A percentile compares a stretch with the other conserved stretches of the same genome.
phyloP scores from a whole-genome alignment of 495 filamentous ascomycete genomes.

The Penicillium steckii region DNA sequence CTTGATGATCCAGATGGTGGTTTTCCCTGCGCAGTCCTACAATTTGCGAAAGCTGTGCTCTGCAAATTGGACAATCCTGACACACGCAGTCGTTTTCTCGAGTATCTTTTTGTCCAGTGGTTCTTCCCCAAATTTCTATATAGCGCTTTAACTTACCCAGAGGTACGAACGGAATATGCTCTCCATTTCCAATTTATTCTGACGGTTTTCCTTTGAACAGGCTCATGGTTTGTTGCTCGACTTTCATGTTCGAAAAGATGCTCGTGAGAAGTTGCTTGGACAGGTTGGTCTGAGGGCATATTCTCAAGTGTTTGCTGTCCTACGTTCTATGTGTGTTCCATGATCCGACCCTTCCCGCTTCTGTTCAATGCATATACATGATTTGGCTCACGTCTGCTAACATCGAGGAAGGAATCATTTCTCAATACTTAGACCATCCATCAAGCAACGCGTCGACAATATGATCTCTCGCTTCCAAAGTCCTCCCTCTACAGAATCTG shows the following conservation, averaged over 20 bases:
- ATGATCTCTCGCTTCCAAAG: constrained; percentile 64
- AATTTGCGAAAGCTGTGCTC: constrained; percentile 79
- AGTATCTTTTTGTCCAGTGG: constrained; percentile 85
- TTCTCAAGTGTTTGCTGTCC: constrained; percentile 59
- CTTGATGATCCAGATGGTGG: constrained; percentile 75
- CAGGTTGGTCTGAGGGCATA: constrained; percentile 76
- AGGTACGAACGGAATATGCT: constrained; percentile 69
- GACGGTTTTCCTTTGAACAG: constrained; percentile 38
- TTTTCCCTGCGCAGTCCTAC: constrained; percentile 79
- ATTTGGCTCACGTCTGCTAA: neutral
- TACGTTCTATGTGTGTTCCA: constrained; percentile 46
- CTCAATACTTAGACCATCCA: constrained; percentile 48
- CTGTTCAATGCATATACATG: neutral
- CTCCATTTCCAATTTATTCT: constrained; percentile 2
- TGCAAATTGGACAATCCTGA: constrained; percentile 70
- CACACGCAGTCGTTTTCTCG: constrained; percentile 66
- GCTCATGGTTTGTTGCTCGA: constrained; percentile 84
- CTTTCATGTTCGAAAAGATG: constrained; percentile 87
- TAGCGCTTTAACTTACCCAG: constrained; percentile 83
- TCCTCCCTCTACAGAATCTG: neutral
- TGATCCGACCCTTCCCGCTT: neutral
- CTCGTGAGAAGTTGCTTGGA: constrained; percentile 83
- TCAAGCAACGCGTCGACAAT: constrained; percentile 73
- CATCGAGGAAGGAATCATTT: constrained; percentile 32
- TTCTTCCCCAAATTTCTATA: constrained; percentile 85